phyloP scores from a whole-genome alignment of 139 green algal species.

The Asterochloris erici region DNA sequence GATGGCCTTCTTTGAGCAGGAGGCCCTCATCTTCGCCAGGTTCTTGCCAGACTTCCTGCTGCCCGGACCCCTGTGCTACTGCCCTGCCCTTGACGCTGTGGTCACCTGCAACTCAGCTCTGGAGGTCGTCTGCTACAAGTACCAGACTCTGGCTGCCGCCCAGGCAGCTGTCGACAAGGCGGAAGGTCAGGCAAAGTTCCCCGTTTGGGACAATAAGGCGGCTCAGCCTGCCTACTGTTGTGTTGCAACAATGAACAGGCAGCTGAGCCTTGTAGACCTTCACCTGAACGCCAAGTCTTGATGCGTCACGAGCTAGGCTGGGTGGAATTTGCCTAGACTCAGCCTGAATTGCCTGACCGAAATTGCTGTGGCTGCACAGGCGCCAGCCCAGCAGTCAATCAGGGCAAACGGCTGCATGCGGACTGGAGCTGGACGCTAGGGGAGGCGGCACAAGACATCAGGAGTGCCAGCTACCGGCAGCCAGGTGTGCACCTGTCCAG shows the following conservation, averaged over 20 bases:
- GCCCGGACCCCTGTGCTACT: constrained; percentile 11
- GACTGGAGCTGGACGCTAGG: constrained; percentile 16
- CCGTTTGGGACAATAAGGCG: too few species aligned
- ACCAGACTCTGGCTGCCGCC: constrained; percentile 10
- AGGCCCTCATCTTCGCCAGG: background rate
- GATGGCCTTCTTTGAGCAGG: constrained; percentile 11
- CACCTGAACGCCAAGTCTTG: too few species aligned
- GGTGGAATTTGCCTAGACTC: too few species aligned
- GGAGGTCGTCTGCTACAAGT: constrained; percentile 15
- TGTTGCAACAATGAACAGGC: too few species aligned
- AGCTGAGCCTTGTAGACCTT: too few species aligned
- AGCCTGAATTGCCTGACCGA: too few species aligned
- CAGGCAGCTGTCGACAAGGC: constrained; percentile 3
- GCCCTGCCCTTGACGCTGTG: background rate
- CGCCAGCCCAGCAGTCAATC: background rate
- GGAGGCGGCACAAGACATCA: constrained; percentile 6
- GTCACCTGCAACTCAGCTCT: constrained; percentile 11
- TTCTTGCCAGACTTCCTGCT: constrained; percentile 14
- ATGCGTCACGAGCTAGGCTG: too few species aligned
- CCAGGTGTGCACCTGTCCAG: background rate
- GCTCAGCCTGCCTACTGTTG: too few species aligned
- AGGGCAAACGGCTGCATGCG: constrained; percentile 9
- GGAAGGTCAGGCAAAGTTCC: background rate
- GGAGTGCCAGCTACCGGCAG: background rate
- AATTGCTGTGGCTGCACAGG: too few species aligned